Evolutionary conservation across 192 early-diverging fungal species (phyloP).

Genomic region (Coemansia sp.): DNA sequence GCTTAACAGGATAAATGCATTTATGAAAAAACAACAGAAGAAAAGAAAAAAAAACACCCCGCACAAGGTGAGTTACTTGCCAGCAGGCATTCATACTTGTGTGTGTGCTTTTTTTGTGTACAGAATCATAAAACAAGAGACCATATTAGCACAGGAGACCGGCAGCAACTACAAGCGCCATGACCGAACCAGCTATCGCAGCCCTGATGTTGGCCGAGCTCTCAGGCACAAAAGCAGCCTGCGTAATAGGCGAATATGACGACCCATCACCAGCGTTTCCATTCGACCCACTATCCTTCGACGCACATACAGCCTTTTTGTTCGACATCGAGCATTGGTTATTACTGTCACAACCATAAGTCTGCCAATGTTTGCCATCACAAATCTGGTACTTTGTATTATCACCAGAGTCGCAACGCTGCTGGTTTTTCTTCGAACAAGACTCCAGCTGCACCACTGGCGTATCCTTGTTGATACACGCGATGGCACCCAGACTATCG

Average conservation of each 20-base stretch:
- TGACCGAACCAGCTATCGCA: constrained; percentile 15
- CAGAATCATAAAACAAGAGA: background rate
- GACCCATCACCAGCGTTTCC: background rate
- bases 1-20: too few species aligned
- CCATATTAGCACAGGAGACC: constrained; percentile 11
- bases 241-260: constrained; percentile 35
- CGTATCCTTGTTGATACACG: constrained; percentile 37
- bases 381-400: constrained; percentile 41
- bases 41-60: too few species aligned
- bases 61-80: too few species aligned
- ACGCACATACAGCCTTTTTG: constrained; percentile 30
- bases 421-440: constrained; percentile 30
- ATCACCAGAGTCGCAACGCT: constrained; percentile 31
- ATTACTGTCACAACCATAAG: constrained; percentile 16
- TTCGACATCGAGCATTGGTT: constrained; percentile 19
- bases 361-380: constrained; percentile 40
- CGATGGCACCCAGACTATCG: constrained; percentile 18
- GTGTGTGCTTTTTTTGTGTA: background rate
- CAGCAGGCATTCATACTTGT: too few species aligned
- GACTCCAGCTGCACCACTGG: constrained; percentile 18
- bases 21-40: background rate
- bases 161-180: constrained; percentile 18
- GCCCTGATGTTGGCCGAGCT: constrained; percentile 7
- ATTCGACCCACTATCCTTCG: background rate
- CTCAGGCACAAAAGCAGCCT: constrained; percentile 37